Evolutionary conservation across 106 monocot genomes (phyloP), one percentile per base, ranked within the genome.

Genomic region (Dendrobium officinale): DNA sequence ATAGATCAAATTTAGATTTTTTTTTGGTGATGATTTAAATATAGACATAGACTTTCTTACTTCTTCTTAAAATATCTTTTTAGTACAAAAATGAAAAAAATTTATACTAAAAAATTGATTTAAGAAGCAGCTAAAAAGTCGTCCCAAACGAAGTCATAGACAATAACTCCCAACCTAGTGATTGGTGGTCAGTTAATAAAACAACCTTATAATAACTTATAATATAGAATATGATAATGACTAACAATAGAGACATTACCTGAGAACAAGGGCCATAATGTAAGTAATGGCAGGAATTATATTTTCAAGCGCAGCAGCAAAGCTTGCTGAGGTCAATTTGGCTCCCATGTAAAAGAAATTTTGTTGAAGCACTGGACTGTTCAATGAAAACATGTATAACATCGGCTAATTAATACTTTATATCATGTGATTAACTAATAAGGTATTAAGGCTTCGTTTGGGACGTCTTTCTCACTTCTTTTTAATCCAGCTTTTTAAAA

Each of bases 241-340:
- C 31, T 70, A 31, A 70, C 13, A 70, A 4, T 0, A 3, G 70
- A 0, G 1, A 15, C 27, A 70, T 59, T 81, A 92, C 95, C 92
- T 84, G 0, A 95, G 85, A 24, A 91, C 5, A 41, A 88, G 20
- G 51, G 93, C 95, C 67, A 93, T 67, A 18, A 96, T 37, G 61
- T 93, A 96, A 17, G 96, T 96, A 4, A 96, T 79, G 24, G 96
- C 86, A 2, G 93, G 96, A 66, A 92, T 89, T 55, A 96, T 87
- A 85, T 96, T 96, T 20, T 78, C 68, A 67, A 96, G 13, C 2
- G 93, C 90, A 0, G 93, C 56, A 0, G 89, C 85, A 61, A 90
- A 96, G 72, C 91, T 80, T 9, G 96, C 91, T 5, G 93, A 91
- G 31, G 96, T 96, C 1, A 67, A 37, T 11, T 96, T 96, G 1